Conservation (phyloP, 257 asterid genomes). For the Salvia hispanica region DNA sequence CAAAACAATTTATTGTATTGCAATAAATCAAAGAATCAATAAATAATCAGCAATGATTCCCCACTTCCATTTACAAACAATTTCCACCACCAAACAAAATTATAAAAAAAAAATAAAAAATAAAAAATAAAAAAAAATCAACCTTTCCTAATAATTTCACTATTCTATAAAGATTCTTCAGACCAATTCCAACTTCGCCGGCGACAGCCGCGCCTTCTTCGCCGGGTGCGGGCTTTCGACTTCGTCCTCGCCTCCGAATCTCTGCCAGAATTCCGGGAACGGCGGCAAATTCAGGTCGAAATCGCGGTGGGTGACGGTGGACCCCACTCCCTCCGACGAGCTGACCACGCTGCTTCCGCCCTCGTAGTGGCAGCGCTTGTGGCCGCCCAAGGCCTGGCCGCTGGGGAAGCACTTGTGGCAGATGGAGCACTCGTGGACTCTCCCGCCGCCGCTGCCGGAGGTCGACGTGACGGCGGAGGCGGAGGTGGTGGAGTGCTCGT, state of each 20-base stretch:
- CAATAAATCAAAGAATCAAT: conserved; percentile 22
- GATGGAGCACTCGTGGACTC: conserved; percentile 63
- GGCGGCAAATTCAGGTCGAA: conserved; percentile 63
- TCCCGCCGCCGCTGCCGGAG: conserved; percentile 38
- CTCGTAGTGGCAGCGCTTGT: conserved; percentile 72
- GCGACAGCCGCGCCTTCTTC: conserved; percentile 48
- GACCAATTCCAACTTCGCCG: conserved; percentile 33
- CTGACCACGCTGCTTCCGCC: conserved; percentile 45
- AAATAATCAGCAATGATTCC: conserved; percentile 23
- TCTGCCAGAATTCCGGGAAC: conserved; percentile 41
- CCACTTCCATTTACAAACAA: conserved; percentile 25
- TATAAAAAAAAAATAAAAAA: too few relatives aligned
- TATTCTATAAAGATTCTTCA: conserved; percentile 25
- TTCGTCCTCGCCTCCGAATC: conserved; percentile 47
- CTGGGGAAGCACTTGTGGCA: conserved; percentile 68
- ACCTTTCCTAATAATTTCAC: conserved; percentile 18
- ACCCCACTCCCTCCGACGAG: conserved; percentile 48
- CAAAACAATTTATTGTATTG: background rate
- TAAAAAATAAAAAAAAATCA: background rate
- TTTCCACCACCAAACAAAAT: background rate
- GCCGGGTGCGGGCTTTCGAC: conserved; percentile 69
- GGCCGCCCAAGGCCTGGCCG: conserved; percentile 75
- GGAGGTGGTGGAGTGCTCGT: conserved; percentile 40
- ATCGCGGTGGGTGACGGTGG: conserved; percentile 43
- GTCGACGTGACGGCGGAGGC: conserved; percentile 34